These are phyloP conservation scores for Aspergillus carbonarius DNA, from an alignment of 2,329 filamentous ascomycete species.

Conservation along the genomic window DNA sequence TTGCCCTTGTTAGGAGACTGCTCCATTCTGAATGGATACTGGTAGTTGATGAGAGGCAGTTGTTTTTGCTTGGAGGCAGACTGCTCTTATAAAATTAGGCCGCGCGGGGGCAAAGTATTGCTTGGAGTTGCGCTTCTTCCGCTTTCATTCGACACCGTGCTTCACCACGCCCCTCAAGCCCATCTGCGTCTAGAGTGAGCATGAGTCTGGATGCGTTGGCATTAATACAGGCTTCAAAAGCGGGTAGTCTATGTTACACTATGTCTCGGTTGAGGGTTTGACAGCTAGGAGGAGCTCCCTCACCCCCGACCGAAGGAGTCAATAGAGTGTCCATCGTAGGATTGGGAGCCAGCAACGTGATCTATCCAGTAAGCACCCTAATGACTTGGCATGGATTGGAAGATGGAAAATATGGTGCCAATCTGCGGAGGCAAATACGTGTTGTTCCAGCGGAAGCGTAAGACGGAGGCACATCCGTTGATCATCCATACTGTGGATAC, in stretches of 20 bases:
- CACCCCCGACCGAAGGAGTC: not conserved
- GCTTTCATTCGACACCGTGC: no score
- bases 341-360: not conserved
- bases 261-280: not conserved
- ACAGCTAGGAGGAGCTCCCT: not conserved
- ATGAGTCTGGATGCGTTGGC: no score
- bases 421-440: not conserved
- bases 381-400: not conserved
- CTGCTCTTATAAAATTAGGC: no score
- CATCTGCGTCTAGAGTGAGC: no score
- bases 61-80: no score
- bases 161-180: no score
- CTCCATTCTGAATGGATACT: no score
- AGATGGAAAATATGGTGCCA: not conserved
- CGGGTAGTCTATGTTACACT: not conserved
- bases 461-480: not conserved
- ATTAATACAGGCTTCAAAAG: no score
- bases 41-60: no score
- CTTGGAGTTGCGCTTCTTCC: no score
- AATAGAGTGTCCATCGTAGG: not conserved
- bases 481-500: not conserved
- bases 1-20: no score
- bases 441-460: not conserved
- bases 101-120: no score
- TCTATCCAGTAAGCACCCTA: not conserved